Base-by-base conservation (phyloP, 2,329 filamentous ascomycete species). In the Cladosporium sp. region DNA sequence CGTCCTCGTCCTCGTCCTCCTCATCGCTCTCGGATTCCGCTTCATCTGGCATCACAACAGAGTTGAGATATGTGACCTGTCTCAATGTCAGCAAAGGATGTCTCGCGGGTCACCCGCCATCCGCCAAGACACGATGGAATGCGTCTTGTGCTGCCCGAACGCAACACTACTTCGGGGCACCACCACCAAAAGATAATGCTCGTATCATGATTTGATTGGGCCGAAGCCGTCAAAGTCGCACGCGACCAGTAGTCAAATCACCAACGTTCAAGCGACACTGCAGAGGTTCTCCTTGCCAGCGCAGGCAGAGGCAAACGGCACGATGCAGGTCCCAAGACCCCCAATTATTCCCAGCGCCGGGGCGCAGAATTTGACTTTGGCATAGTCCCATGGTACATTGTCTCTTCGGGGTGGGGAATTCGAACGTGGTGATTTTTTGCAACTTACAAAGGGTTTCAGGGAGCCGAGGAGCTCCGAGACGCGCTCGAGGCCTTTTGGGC, bases 381-480 rank as follows among this genome's bases (percentile, higher is more conserved):
- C 55, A 37, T 18, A 52, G 62, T 57, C 16, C 62, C 62, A 58
- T 50, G 62, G 62, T 64, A 63, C 46, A 14, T 5, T 26, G 3
- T 10, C 3, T 11, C 12, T 33, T 33, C 29, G 28, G 28, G 11
- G 52, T 23, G 52, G 52, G 31, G 18, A 33, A 55, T n/a, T 31
- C 28, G 14, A 64, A 64, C 62, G 52, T 64, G 53, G 62, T 55
- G n/a, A 14, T n/a, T 28, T 46, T 46, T n/a, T n/a, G 40, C 40
- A 46, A 86, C 91, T 89, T 81, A 96, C 92, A 80, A 94, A 96
- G 50, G 89, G 89, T 68, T 88, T 87, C 85, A 97, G 86, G 61
- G 86, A 83, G 35, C 82, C 81, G 69, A 97, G 80, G 26, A 92
- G 79, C 46, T 85, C 82, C 61, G 83, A 82, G 62, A 97, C 83